Conservation (phyloP, 73 alveolate genomes). For the Tetrahymena elliotti region DNA sequence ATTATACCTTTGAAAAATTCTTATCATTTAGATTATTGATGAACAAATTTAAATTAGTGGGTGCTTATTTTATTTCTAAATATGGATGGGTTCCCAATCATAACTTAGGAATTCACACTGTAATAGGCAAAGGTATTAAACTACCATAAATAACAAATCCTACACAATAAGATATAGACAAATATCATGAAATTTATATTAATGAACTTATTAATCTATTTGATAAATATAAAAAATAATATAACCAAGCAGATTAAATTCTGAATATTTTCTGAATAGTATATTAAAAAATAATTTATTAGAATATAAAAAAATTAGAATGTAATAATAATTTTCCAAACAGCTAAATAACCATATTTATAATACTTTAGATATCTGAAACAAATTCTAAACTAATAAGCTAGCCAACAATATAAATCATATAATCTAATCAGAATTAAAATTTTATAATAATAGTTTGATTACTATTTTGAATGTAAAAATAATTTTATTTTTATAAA, state of each 20-base stretch:
- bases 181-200: constrained; percentile 21
- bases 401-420: too few species aligned
- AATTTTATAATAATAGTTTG: too few species aligned
- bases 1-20: constrained; percentile 10
- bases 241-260: neutral
- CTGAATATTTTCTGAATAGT: neutral
- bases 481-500: too few species aligned
- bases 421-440: too few species aligned
- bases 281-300: neutral
- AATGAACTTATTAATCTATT: neutral
- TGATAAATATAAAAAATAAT: neutral
- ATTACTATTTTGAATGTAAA: too few species aligned
- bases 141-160: constrained; percentile 22
- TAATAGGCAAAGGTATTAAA: constrained; percentile 21
- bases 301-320: neutral
- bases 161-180: constrained; percentile 19
- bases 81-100: constrained; percentile 23
- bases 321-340: too few species aligned
- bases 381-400: too few species aligned
- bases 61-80: constrained; percentile 21
- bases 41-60: constrained; percentile 5
- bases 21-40: constrained; percentile 13
- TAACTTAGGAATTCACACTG: constrained; percentile 7
- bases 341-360: too few species aligned
- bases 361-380: too few species aligned